Evolutionary conservation across 2,329 filamentous ascomycete species (phyloP), one percentile per base, ranked within the genome.

Genomic region (Cercospora nicotianae): DNA sequence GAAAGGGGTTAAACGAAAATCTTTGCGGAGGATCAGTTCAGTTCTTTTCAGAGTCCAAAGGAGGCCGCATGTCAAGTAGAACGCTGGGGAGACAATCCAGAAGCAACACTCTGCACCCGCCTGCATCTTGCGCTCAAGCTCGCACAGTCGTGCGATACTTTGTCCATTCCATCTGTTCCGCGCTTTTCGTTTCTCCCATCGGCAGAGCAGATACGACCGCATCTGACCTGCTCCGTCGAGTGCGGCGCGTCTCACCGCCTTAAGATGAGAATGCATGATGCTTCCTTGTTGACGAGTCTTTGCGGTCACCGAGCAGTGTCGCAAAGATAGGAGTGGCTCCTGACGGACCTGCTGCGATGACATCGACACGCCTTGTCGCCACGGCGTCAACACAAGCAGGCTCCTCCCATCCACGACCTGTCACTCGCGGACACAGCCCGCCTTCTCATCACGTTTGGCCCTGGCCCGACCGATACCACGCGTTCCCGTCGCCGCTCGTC

Each of bases 381-480:
- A 23, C 45, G 45, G 20, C 45, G 18, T 51, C 10, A 23, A 51
- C 45, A 51, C 45, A 23, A 23, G 20, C 20, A 23, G 18, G 5
- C 20, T 51, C 45, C 45, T 13, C 20, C 20, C 5, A 51, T 5
- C 20, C 18, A 51, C 45, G 45, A 26, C 45, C 45, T 23, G 20
- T 51, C 20, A 23, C 57, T 33, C 16, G 39, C 23, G 13, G 23
- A 39, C 59, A n/a, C 45, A 8, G 51, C n/a, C 3, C 12, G 3
- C 10, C 30, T 13, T 39, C 36, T n/a, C 36, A n/a, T 69, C 62
- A 72, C 7, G 68, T 72, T 53, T 69, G 70, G 7, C 66, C 66
- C 60, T 70, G 66, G n/a, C 68, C 66, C n/a, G 68, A 60, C n/a
- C 70, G 60, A 63, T 72, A 67, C 70, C 70, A 72, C 13, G 60